Base-by-base conservation (phyloP, 768 basidiomycete genomes). In the Agaricus sinodeliciosus region DNA sequence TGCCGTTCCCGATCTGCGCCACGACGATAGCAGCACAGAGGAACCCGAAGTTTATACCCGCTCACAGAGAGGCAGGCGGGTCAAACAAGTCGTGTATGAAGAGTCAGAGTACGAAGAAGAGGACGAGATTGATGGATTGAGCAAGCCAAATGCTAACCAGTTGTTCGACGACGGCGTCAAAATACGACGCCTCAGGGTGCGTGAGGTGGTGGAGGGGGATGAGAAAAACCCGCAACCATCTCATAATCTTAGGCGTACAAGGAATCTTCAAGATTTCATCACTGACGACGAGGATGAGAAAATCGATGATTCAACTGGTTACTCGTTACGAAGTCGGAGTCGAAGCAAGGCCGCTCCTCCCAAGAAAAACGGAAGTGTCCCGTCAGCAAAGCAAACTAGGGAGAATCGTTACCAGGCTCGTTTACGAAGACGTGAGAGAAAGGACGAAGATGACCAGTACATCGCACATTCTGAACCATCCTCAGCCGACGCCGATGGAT, bases 401-500 rank as follows among this genome's bases (percentile, higher is more conserved):
- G 22, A 44, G 4, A 41, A 18, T n/a, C 47, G 57, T 25, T 43
- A 35, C 15, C 39, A 34, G 13, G 40, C 60, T 77, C 57, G 73
- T 70, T 48, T 67, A 65, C 25, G 75, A 77, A 57, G 79, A 77
- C 16, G 78, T 64, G 13, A 60, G 55, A 40, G 63, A 70, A 31
- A 67, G 55, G 43, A 67, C 11, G 75, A 78, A 47, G 75, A 75
- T 43, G 82, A 78, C 34, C 79, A 80, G 19, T 73, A 71, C 31
- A 78, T 82, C 49, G 69, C 62, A 28, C 60, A 55, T 26, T 60
- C 75, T 46, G 67, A 66, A 26, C 72, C 76, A 37, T 65, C 75
- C 3, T 74, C 80, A 28, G 73, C 72, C 13, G 78, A 80, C 43
- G 81, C 75, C 0, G 81, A 83, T 49, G 83, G 76, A 1, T 81